phyloP scores from a whole-genome alignment of 805 yeast genomes.

The Lachancea lanzarotensis region DNA sequence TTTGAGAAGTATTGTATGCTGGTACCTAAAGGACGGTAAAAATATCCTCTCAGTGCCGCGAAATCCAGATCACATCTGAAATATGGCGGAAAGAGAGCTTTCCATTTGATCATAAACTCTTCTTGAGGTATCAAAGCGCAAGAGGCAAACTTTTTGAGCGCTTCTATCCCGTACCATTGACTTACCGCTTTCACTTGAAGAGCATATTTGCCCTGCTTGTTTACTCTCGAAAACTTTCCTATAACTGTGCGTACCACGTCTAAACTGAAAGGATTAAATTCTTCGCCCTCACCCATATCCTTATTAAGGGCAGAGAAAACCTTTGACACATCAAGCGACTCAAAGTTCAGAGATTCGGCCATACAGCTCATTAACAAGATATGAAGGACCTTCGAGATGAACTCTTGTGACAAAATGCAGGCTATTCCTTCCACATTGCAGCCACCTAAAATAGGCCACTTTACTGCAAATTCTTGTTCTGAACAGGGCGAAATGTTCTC shows the following conservation, averaged over 20 bases:
- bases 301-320: conserved; percentile 24
- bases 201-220: conserved; percentile 25
- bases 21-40: conserved; percentile 40
- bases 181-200: conserved; percentile 43
- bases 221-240: conserved; percentile 36
- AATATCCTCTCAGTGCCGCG: conserved; percentile 48
- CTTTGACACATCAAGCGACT: conserved; percentile 28
- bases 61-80: conserved; percentile 55
- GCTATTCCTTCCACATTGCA: conserved; percentile 44
- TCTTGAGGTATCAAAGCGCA: conserved; percentile 31
- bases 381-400: conserved; percentile 33
- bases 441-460: conserved; percentile 54
- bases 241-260: conserved; percentile 46
- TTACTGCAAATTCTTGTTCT: conserved; percentile 40
- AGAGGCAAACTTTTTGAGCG: conserved; percentile 37
- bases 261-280: conserved; percentile 31
- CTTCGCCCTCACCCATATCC: conserved; percentile 30
- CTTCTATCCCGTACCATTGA: conserved; percentile 56
- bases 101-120: conserved; percentile 61
- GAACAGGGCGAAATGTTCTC: conserved; percentile 45
- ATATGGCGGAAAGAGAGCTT: conserved; percentile 55
- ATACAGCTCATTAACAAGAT: conserved; percentile 35
- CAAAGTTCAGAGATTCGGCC: conserved; percentile 31
- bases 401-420: conserved; percentile 32
- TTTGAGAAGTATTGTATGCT: conserved; percentile 50